A percentile compares a stretch with the other conserved stretches of the same genome.
These are phyloP conservation scores for Ilex paraguariensis DNA, from an alignment of 305 asterid species.

Conservation along the genomic window DNA sequence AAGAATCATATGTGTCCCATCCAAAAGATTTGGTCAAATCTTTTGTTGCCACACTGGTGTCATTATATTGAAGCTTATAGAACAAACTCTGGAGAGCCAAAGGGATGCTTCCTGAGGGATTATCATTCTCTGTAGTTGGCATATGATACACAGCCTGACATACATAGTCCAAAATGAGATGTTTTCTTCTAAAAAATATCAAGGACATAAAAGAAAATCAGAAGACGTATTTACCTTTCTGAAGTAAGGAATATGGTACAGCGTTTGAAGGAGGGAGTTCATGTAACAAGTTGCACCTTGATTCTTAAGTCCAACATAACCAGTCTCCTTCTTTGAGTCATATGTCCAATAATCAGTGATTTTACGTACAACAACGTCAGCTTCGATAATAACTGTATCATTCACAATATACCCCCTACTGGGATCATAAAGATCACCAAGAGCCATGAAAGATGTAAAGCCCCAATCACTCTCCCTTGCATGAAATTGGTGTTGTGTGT, in stretches of 20 bases:
- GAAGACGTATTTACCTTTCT: conserved; percentile 35
- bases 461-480: conserved; percentile 98
- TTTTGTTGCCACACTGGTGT: conserved; percentile 53
- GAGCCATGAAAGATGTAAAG: conserved; percentile 90
- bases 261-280: conserved; percentile 57
- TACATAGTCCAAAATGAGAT: conserved; percentile 17
- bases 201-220: background rate
- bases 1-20: conserved; percentile 59
- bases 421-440: conserved; percentile 79
- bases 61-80: conserved; percentile 56
- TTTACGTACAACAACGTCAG: conserved; percentile 41
- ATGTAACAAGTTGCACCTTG: conserved; percentile 65
- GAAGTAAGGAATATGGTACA: conserved; percentile 58
- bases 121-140: conserved; percentile 56
- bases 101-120: conserved; percentile 55
- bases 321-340: conserved; percentile 55
- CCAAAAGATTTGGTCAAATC: conserved; percentile 60
- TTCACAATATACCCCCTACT: conserved; percentile 77
- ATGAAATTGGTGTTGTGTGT: conserved; percentile 89
- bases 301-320: conserved; percentile 55
- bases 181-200: background rate
- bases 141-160: conserved; percentile 51
- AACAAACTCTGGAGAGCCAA: conserved; percentile 54
- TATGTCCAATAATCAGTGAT: conserved; percentile 52
- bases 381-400: conserved; percentile 37